A percentile compares a stretch with the other conserved stretches of the same genome.
Conservation (phyloP, 208 protist species). For the Acanthamoeba healyi region DNA sequence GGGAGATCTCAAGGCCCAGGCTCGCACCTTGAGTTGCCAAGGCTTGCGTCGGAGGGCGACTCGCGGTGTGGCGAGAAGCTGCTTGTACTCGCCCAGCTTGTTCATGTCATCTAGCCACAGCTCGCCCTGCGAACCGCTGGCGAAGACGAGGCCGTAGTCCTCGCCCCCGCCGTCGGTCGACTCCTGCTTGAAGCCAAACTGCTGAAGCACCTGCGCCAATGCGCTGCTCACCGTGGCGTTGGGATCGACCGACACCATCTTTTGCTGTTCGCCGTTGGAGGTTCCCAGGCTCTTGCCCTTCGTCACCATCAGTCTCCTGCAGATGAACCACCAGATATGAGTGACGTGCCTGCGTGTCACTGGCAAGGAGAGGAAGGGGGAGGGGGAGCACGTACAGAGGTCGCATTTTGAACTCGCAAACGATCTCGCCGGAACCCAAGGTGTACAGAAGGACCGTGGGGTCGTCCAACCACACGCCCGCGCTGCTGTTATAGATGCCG, state of each 20-base stretch:
- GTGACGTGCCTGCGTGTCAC: neutral
- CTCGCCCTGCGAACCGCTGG: conserved; percentile 6
- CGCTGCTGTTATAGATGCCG: neutral
- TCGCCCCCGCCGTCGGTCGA: conserved; percentile 22
- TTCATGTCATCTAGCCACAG: conserved; percentile 33
- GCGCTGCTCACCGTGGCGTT: conserved; percentile 34
- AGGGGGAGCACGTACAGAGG: neutral
- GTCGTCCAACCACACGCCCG: conserved; percentile 58
- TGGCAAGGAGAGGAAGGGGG: too few relatives aligned
- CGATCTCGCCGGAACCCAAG: neutral
- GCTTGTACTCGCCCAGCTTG: neutral
- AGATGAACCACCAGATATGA: too few relatives aligned
- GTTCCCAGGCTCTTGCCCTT: neutral
- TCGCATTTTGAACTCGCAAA: conserved; percentile 57
- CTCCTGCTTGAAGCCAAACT: conserved; percentile 8
- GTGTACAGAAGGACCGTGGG: neutral
- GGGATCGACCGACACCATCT: conserved; percentile 12
- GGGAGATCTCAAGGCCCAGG: neutral
- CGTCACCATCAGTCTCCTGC: neutral
- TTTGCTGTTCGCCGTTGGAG: neutral
- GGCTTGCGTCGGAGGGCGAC: neutral
- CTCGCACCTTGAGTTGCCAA: neutral
- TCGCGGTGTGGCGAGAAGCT: neutral
- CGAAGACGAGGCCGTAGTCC: conserved; percentile 43
- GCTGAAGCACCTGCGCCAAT: neutral